Conservation (phyloP, 2,329 filamentous ascomycete species). For the Calycina herbarum region DNA sequence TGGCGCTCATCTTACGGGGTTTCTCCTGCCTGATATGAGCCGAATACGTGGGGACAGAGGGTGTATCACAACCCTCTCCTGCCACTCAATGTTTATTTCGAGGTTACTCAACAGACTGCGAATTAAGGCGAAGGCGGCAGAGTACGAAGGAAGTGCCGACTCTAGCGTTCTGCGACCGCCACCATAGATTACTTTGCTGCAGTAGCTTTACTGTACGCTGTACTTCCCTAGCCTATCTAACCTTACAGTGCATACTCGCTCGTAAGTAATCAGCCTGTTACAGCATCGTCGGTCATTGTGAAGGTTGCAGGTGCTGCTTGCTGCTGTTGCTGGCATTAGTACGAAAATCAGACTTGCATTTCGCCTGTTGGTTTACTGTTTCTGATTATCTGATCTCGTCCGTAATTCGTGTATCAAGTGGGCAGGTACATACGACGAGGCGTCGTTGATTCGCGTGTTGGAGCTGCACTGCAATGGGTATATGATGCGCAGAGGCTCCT, state of each 20-base stretch:
- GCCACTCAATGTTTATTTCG: no score
- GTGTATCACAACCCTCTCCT: not conserved
- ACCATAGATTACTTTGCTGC: not conserved
- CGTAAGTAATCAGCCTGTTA: not conserved
- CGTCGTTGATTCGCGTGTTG: not conserved
- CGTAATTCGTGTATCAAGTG: no score
- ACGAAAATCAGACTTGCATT: not conserved
- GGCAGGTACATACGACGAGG: not conserved
- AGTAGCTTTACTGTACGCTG: not conserved
- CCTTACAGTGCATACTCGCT: not conserved
- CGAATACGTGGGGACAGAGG: slow-evolving; percentile 2
- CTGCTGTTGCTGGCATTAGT: no score
- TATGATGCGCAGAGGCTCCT: not conserved
- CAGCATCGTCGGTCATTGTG: not conserved
- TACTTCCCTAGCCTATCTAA: not conserved
- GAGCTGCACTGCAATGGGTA: no score
- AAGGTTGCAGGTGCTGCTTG: not conserved
- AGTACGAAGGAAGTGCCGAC: not conserved
- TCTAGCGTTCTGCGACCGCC: not conserved
- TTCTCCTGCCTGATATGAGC: not conserved
- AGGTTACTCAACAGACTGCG: no score
- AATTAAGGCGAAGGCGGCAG: not conserved
- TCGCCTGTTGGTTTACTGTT: no score
- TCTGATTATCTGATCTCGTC: no score
- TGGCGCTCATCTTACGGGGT: no score